Evolutionary conservation across 2,329 filamentous ascomycete genomes (phyloP), one percentile per base, ranked within the genome.

Genomic region (Pseudogymnoascus sp.): DNA sequence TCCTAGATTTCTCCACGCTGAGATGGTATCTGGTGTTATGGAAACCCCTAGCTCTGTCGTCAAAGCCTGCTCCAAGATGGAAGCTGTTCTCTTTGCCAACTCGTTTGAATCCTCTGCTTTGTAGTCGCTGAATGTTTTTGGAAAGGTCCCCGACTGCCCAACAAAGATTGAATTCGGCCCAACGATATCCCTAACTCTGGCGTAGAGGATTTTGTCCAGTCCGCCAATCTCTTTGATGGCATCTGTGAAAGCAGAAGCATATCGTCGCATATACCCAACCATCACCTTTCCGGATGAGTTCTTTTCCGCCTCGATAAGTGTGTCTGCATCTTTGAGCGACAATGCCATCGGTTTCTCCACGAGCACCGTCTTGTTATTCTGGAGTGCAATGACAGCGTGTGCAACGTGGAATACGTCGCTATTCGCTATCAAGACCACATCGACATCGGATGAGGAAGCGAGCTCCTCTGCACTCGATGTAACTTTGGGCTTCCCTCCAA

Each of bases 181-280:
- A 4, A 81, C 79, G 66, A 86, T 82, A 69, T 82, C 79, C 21
- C 42, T 31, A 8, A 36, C 31, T 3, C 84, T 75, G 0, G 81
- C 84, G 67, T 88, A 87, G 18, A 78, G 72, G 11, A 88, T 82
- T 59, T 79, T 76, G 0, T 76, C 78, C 34, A 86, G 78, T 0
- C 71, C 73, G 0, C 75, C 78, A 0, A 88, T 74, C 66, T 88
- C 84, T 64, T 79, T 75, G 42, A 87, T 78, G 0, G 81, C 79
- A 23, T 82, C 76, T 0, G 77, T 72, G 66, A 86, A 86, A 0
- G 79, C 77, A 0, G 80, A 73, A 0, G 85, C 84, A 68, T 86
- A 86, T n/a, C 85, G 78, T 18, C 85, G 76, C 77, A 85, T 85
- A 63, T 83, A 85, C 1, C 84, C 84, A 0, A 88, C 82, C 68